Evolutionary conservation across 495 filamentous ascomycete species (phyloP), one percentile per base, ranked within the genome.

Genomic region (Podospora appendiculata): DNA sequence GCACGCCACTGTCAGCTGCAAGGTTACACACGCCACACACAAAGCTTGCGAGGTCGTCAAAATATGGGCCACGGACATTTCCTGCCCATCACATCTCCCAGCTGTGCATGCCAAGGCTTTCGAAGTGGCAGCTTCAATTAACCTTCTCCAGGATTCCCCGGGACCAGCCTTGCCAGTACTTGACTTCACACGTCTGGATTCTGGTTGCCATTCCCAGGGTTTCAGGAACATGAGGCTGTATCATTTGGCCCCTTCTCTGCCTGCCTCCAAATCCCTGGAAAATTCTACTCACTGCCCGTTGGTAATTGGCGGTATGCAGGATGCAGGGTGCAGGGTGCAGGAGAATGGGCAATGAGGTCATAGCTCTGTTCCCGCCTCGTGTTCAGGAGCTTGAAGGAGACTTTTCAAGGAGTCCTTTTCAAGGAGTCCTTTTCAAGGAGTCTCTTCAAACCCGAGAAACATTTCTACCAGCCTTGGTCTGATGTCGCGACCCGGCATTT

Each of bases 211-310:
- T 34, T 45, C 18, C 46, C 25, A 25, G 12, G 33, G 52, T 50
- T 50, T 55, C 47, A 50, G 40, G 16, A 32, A 42, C 12, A 45
- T 50, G 46, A 55, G 52, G 40, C 52, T 55, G 50, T 52, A 46
- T 25, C 5, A 25, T 25, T 25, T 25, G 25, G 5, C 25, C 25
- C 25, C 25, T 2, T 25, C 25, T 25, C 25, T n/a, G n/a, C n/a
- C n/a, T n/a, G n/a, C n/a, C 25, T 45, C 10, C 46, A 47, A 34
- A 34, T 33, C 12, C n/a, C 11, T 47, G 9, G 16, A 47, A 16
- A 19, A 47, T 32, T 19, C 38, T 16, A 7, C 38, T 12, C 14
- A 41, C 7, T 16, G 38, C 38, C 14, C 7, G 14, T 41, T 19
- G 32, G 45, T 10, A 33, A 17, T n/a, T n/a, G n/a, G n/a, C n/a